These are phyloP conservation scores for Saccharomyces eubayanus DNA, from an alignment of 805 yeast genomes.

Conservation along the genomic window DNA sequence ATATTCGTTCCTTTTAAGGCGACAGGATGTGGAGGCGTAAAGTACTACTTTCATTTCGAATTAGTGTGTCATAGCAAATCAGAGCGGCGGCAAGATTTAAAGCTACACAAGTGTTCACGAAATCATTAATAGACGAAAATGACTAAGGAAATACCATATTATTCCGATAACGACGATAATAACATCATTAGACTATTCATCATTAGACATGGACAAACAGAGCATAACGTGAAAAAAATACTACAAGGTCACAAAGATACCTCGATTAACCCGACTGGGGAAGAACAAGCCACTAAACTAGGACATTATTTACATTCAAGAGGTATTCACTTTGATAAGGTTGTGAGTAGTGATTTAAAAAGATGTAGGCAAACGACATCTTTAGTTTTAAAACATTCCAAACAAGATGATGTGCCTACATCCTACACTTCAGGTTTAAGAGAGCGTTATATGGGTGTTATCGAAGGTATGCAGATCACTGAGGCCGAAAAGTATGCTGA, in stretches of 20 bases:
- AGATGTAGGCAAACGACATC: slow-evolving; percentile 56
- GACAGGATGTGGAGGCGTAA: not conserved
- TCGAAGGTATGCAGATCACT: slow-evolving; percentile 62
- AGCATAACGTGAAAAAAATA: slow-evolving; percentile 57
- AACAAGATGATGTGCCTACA: slow-evolving; percentile 14
- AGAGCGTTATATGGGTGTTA: slow-evolving; percentile 72
- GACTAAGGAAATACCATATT: slow-evolving; percentile 15
- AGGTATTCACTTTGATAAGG: slow-evolving; percentile 27
- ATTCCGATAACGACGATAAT: slow-evolving; percentile 30
- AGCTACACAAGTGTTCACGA: not conserved
- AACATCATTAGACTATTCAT: slow-evolving; percentile 44
- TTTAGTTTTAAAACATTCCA: slow-evolving; percentile 31
- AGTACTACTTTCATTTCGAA: not conserved
- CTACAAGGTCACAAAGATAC: slow-evolving; percentile 74
- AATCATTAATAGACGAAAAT: slow-evolving; percentile 2
- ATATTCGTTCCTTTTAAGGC: not conserved
- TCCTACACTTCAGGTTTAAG: slow-evolving; percentile 41
- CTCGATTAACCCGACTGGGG: slow-evolving; percentile 54
- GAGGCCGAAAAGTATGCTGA: slow-evolving; percentile 51
- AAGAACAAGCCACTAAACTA: slow-evolving; percentile 47
- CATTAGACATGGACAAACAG: slow-evolving; percentile 81
- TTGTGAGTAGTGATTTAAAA: slow-evolving; percentile 35
- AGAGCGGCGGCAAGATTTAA: not conserved
- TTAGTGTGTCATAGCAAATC: not conserved
- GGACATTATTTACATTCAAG: slow-evolving; percentile 37